These are phyloP conservation scores for Lepraria neglecta DNA, from an alignment of 495 filamentous ascomycete species.

Conservation along the genomic window DNA sequence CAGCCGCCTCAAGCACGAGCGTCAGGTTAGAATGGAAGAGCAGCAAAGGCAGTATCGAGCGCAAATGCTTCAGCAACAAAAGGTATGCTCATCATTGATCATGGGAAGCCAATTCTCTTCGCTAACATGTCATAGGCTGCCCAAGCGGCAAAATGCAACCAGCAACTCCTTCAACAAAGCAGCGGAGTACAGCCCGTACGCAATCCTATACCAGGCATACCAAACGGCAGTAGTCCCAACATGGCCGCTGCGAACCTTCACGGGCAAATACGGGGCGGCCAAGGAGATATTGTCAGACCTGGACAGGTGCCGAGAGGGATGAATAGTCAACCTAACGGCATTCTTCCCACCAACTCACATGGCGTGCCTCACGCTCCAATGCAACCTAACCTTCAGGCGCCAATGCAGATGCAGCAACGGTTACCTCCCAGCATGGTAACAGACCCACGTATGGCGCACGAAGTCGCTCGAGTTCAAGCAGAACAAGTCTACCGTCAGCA, in stretches of 20 bases:
- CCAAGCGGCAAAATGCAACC: constrained; percentile 39
- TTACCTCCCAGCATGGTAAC: constrained; percentile 51
- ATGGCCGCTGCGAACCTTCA: constrained; percentile 26
- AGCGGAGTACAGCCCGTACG: constrained; percentile 33
- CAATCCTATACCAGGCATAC: constrained; percentile 29
- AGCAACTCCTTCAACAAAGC: constrained; percentile 40
- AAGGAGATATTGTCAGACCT: constrained; percentile 34
- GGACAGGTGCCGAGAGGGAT: constrained; percentile 38
- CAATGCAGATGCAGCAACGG: constrained; percentile 51
- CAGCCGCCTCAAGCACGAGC: constrained; percentile 78
- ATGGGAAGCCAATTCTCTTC: constrained; percentile 11
- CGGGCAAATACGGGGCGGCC: constrained; percentile 18
- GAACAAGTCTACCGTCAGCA: constrained; percentile 61
- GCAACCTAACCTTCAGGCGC: constrained; percentile 43
- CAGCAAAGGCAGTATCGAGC: constrained; percentile 62
- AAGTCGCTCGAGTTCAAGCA: constrained; percentile 58
- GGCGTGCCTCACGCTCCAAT: constrained; percentile 68
- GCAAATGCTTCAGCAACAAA: constrained; percentile 54
- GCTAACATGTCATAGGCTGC: constrained; percentile 31
- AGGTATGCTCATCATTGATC: constrained; percentile 40
- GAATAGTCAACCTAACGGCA: constrained; percentile 38
- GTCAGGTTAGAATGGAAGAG: constrained; percentile 71
- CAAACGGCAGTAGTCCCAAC: constrained; percentile 37
- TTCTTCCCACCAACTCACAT: constrained; percentile 45
- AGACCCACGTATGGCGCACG: constrained; percentile 48